Evolutionary conservation across 495 filamentous ascomycete species (phyloP), one percentile per base, ranked within the genome.

Genomic region (Xeromyces bisporus): DNA sequence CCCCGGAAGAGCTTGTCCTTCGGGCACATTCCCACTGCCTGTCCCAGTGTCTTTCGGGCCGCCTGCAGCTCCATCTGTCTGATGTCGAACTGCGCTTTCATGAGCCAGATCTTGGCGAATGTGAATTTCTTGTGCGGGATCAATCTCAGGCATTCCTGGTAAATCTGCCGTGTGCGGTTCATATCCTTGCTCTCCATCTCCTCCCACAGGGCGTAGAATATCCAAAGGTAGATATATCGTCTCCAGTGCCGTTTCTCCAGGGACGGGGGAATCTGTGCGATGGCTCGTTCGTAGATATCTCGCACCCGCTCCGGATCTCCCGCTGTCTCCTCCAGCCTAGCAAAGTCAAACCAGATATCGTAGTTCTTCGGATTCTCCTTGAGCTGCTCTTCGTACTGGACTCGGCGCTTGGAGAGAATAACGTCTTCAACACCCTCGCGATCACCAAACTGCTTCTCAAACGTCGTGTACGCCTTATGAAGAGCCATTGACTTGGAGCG

Each of bases 241-340:
- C 89, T 67, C 89, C 89, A 97, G 53, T 96, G 86, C 23, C 89
- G 71, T 61, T 97, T 97, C 56, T 96, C 89, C 41, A 91, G 81
- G 2, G 82, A 91, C 7, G 89, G 89, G 10, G 89, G 89, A 7
- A 96, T 74, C 43, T 97, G 89, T 16, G 89, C 86, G 45, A 97
- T 93, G 1, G 91, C 89, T 33, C 83, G 71, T 58, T 97, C 91
- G 54, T 96, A 97, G 24, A 89, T 73, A 36, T 96, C 89, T 2
- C 89, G 75, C 6, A 93, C 75, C 6, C 77, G 67, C 32, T 91
- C 83, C 1, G 71, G 49, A 45, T 93, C 75, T 6, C 80, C 81
- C 1, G 77, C 67, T 1, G 66, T 71, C 47, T 97, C 89, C 45
- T 97, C 89, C 7, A 97, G 58, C 6, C 86, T 69, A 10, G 84